Evolutionary conservation across 495 filamentous ascomycete genomes (phyloP), one percentile per base, ranked within the genome.

Genomic region (Neurospora discreta): DNA sequence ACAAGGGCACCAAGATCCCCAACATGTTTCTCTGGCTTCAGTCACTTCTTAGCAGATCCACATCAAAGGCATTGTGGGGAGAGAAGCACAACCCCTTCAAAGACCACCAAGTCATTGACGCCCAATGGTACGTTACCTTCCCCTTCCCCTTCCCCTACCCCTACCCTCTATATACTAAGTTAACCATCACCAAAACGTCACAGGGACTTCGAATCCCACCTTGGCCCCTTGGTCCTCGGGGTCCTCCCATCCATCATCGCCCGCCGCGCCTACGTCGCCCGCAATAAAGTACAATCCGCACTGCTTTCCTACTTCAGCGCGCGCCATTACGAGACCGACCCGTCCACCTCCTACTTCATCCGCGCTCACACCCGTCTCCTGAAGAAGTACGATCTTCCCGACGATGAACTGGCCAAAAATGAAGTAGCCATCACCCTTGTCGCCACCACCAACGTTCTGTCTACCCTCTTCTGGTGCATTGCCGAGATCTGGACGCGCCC

Each of bases 1-100:
- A 41, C 3, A 65, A 20, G 0, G 67, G 69, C 5, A 30, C 76
- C 23, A 41, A 58, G 7, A 58, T 76, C 23, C 65, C 43, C 58
- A 75, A 74, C 30, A 39, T 82, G 46, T 81, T 73, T 43, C 52
- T 39, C 1, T 83, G 80, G 81, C 70, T 82, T 23, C 72, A 77
- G 20, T 71, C 74, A 7, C 70, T 75, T 9, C 75, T 81, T n/a
- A 79, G 74, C 23, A 68, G 77, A 8, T 77, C 77, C 26, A 79
- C 78, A 6, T 60, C 76, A 5, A 75, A 76, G 36, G 77, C 76
- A 3, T 36, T 82, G 5, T 82, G 75, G 43, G 80, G 81, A 18
- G 52, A 33, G 1, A 52, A 40, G 2, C 58, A 76, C 15, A 83
- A 79, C 40, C 77, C 79, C 0, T 72, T 77, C 9, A 69, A 43